These are phyloP conservation scores for Yamadazyma tumulicola DNA, from an alignment of 805 yeast genomes.

Conservation along the genomic window DNA sequence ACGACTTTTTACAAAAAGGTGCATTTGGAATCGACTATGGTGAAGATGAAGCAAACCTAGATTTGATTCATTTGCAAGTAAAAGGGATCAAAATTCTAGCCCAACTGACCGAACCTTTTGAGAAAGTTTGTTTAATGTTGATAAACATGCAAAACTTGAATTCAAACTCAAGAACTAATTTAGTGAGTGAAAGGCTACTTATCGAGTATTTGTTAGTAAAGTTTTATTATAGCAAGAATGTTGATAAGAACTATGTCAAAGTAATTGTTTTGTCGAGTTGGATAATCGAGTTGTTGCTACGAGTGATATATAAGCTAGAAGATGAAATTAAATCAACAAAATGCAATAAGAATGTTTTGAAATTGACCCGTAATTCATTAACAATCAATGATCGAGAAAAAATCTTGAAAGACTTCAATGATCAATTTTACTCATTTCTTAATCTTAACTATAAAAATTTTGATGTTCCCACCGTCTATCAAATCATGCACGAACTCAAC, in stretches of 20 bases:
- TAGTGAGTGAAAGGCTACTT: conserved; percentile 23
- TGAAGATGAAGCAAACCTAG: conserved; percentile 13
- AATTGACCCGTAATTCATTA: background rate
- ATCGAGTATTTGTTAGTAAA: conserved; percentile 33
- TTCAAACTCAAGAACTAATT: conserved; percentile 4
- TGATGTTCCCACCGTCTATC: conserved; percentile 69
- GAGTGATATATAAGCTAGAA: conserved; percentile 43
- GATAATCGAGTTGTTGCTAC: conserved; percentile 58
- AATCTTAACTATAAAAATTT: conserved; percentile 42
- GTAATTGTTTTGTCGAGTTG: conserved; percentile 56
- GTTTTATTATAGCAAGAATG: conserved; percentile 19
- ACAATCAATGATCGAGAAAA: conserved; percentile 3
- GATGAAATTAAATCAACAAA: conserved; percentile 15
- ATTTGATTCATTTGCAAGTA: conserved; percentile 30
- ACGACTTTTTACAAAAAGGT: conserved; percentile 30
- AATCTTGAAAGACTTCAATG: conserved; percentile 8
- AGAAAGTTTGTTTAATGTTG: conserved; percentile 59
- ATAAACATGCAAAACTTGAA: conserved; percentile 16
- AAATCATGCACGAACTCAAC: conserved; percentile 66
- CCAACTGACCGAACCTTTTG: conserved; percentile 61
- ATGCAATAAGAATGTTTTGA: background rate
- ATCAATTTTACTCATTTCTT: conserved; percentile 47
- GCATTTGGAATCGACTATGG: conserved; percentile 28
- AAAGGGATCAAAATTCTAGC: conserved; percentile 50
- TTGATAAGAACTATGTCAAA: conserved; percentile 27